Conservation (phyloP, 169 alveolate genomes). For the Cryptosporidium sp. region DNA sequence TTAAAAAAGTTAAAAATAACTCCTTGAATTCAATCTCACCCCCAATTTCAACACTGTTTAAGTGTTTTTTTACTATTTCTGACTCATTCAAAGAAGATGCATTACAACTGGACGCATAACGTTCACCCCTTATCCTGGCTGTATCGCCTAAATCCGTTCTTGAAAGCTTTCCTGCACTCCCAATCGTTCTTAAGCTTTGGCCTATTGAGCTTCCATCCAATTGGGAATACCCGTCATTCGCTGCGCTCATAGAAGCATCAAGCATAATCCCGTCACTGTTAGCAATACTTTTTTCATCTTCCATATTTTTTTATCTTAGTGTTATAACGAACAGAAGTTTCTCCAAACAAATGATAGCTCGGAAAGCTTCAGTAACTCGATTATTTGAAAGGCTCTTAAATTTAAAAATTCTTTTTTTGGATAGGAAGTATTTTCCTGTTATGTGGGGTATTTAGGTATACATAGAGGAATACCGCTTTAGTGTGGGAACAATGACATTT, state of each 20-base stretch:
- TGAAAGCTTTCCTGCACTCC: conserved; percentile 31
- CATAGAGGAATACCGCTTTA: conserved; percentile 13
- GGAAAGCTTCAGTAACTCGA: conserved; percentile 1
- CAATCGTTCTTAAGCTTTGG: conserved; percentile 42
- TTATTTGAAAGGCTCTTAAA: not conserved
- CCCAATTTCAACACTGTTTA: conserved; percentile 17
- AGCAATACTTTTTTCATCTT: conserved; percentile 63
- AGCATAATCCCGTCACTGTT: conserved; percentile 20
- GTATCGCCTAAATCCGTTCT: conserved; percentile 62
- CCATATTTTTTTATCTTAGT: conserved; percentile 22
- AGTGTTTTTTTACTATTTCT: conserved; percentile 10
- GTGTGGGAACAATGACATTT: conserved; percentile 32
- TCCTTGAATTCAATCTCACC: conserved; percentile 71
- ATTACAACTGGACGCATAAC: conserved; percentile 17
- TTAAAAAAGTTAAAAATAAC: conserved; percentile 47
- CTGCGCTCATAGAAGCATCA: conserved; percentile 42
- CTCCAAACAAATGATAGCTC: conserved; percentile 5
- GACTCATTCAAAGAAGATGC: conserved; percentile 40
- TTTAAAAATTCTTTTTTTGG: not conserved
- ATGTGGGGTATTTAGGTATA: conserved; percentile 24
- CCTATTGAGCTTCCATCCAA: conserved; percentile 61
- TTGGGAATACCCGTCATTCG: conserved; percentile 63
- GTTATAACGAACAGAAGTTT: not conserved
- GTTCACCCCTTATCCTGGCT: conserved; percentile 29
- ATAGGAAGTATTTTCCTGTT: conserved; percentile 31